Evolutionary conservation across 352 stramenopile species (phyloP), one percentile per base, ranked within the genome.

Genomic region (Phytophthora sojae): DNA sequence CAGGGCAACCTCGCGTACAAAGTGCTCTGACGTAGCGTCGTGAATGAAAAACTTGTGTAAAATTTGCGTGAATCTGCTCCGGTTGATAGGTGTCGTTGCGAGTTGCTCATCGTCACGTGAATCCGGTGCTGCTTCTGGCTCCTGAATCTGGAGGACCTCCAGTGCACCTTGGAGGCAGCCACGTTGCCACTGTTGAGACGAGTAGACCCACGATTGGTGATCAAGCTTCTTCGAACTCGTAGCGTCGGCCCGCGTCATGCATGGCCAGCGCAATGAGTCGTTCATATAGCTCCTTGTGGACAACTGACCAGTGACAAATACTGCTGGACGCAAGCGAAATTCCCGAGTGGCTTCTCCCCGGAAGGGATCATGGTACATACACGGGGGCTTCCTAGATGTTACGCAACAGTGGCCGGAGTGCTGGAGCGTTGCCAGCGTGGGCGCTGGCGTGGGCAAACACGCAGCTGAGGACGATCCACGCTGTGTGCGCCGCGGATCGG

Each of bases 1-100:
- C 51, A n/a, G 3, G 58, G 53, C 21, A 63, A 39, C 15, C 25
- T 57, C n/a, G 29, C 32, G 39, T 81, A 81, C 65, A 77, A 78
- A 55, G 69, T 81, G 47, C 57, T 81, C 21, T 81, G 35, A 74
- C 19, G 12, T 39, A 14, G 9, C 32, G 4, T 39, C 9, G 32
- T 15, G 12, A 39, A 39, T 39, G 9, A 15, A 42, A 11, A n/a
- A 29, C 32, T 14, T 23, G 21, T 32, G 23, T 54, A 39, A 30
- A 30, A 0, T 53, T 53, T 57, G 30, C 30, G 52, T 64, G 35
- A 69, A 47, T n/a, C 37, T 64, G 29, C 58, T 44, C 26, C 26
- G 3, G 26, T 30, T 30, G 26, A 30, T 12, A 14, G 32, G 32
- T 39, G 32, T 14, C 6, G 32, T 15, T 56, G 21, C 6, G 11